Evolutionary conservation across 108 stramenopile species (phyloP), one percentile per base, ranked within the genome.

Genomic region (Asterionellopsis glacialis): DNA sequence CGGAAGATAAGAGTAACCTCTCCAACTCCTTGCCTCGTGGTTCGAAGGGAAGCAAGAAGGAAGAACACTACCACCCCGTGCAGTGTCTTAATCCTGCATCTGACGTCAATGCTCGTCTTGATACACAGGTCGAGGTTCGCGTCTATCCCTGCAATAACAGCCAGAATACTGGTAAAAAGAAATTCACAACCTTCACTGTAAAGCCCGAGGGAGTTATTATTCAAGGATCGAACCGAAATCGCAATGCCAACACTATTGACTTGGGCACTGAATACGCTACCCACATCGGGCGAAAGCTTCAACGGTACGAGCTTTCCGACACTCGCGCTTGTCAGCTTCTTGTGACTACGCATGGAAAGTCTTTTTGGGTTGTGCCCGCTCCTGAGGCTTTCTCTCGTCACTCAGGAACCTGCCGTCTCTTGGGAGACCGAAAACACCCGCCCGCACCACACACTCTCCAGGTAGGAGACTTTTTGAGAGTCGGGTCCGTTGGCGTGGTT

Each of bases 341-440:
- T 39, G 90, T 96, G 13, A 87, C 91, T 13, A 91, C 90, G 25
- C 89, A 90, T 49, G 68, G 57, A 23, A 87, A 96, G 61, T 83
- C 75, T 49, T 98, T 88, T 65, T 94, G 90, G 75, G 92, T 92
- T 9, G 93, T 96, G 10, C 93, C 97, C n/a, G 94, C 95, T 1
- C 95, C 97, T 5, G 97, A 98, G 72, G 93, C 93, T 1, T 98
- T 98, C 68, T 90, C 88, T 43, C 90, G 95, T 23, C 97, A 96
- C 69, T 94, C 95, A 0, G 97, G 97, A 47, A 98, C 95, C 16
- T 98, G 97, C 55, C 84, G 91, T 27, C 63, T 98, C 51, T 71
- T 98, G 51, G 97, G 97, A n/a, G 97, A 96, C 63, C 65, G 90
- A 52, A 90, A 90, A 44, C 90, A 95, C 61, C 85, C 84, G 4